Percentiles rank a stretch among this genome's conserved stretches.
Conservation (phyloP, 1,139 yeast genomes). For the Yamadazyma conglobata region DNA sequence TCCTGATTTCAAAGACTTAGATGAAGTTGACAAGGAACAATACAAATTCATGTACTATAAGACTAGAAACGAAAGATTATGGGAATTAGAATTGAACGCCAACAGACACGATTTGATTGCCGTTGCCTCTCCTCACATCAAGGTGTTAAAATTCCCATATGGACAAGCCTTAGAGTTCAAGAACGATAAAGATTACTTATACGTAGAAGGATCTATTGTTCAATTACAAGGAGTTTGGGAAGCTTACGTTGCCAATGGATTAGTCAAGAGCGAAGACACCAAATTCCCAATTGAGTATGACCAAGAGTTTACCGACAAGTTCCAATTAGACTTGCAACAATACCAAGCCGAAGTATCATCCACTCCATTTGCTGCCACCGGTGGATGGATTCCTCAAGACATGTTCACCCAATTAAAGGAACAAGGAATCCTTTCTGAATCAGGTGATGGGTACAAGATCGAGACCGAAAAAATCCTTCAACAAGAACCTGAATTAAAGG, state of each 20-base stretch:
- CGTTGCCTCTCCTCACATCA: slow-evolving; percentile 74
- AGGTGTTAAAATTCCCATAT: slow-evolving; percentile 64
- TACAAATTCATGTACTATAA: slow-evolving; percentile 82
- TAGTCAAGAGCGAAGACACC: slow-evolving; percentile 44
- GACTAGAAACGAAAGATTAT: slow-evolving; percentile 86
- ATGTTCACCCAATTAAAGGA: slow-evolving; percentile 70
- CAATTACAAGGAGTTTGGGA: slow-evolving; percentile 79
- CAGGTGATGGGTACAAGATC: slow-evolving; percentile 34
- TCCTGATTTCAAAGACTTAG: slow-evolving; percentile 63
- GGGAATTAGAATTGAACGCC: slow-evolving; percentile 75
- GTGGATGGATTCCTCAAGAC: slow-evolving; percentile 95
- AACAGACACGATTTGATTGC: slow-evolving; percentile 66
- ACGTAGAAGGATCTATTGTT: slow-evolving; percentile 63
- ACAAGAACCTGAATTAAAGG: too few species aligned
- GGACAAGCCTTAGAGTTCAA: slow-evolving; percentile 63
- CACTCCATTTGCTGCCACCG: slow-evolving; percentile 84
- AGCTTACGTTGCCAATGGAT: slow-evolving; percentile 57
- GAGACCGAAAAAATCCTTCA: slow-evolving; percentile 39
- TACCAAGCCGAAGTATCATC: slow-evolving; percentile 67
- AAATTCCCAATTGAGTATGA: slow-evolving; percentile 60
- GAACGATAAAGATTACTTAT: slow-evolving; percentile 58
- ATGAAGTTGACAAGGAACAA: slow-evolving; percentile 72
- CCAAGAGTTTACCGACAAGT: slow-evolving; percentile 52
- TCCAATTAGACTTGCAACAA: slow-evolving; percentile 55
- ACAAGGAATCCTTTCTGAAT: slow-evolving; percentile 56